These are phyloP conservation scores for Fusarium robinianum DNA, from an alignment of 2,329 filamentous ascomycete genomes.

Conservation along the genomic window DNA sequence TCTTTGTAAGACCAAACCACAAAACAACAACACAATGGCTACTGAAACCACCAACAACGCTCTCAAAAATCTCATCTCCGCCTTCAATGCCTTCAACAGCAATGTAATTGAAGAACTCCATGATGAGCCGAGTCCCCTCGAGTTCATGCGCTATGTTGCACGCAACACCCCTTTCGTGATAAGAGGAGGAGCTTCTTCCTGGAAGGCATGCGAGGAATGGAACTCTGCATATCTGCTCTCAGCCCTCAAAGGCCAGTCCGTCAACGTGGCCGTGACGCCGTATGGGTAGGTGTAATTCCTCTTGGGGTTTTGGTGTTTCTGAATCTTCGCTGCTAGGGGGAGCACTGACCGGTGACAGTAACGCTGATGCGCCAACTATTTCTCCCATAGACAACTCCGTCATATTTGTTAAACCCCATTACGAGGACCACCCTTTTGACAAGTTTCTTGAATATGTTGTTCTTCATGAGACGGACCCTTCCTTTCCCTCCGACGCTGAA, in stretches of 20 bases:
- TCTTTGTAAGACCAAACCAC: not conserved
- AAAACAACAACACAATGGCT: not conserved
- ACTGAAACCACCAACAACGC: slow-evolving; percentile 20
- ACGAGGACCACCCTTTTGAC: slow-evolving; percentile 65
- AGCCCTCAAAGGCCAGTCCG: slow-evolving; percentile 57
- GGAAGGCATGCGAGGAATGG: slow-evolving; percentile 69
- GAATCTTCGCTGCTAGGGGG: not conserved
- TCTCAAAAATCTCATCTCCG: slow-evolving; percentile 60
- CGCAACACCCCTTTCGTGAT: slow-evolving; percentile 77
- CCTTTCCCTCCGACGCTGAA: slow-evolving; percentile 45
- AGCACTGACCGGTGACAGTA: slow-evolving; percentile 34
- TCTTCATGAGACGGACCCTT: slow-evolving; percentile 54
- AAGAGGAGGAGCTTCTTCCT: slow-evolving; percentile 62
- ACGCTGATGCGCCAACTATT: slow-evolving; percentile 44
- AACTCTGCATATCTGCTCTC: slow-evolving; percentile 60
- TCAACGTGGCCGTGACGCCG: slow-evolving; percentile 81
- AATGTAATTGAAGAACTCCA: slow-evolving; percentile 62
- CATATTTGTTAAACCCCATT: slow-evolving; percentile 73
- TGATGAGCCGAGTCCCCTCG: slow-evolving; percentile 71
- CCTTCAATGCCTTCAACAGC: slow-evolving; percentile 75
- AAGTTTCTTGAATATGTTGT: slow-evolving; percentile 66
- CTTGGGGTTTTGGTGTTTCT: not conserved
- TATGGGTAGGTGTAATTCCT: slow-evolving; percentile 49
- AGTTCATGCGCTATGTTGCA: slow-evolving; percentile 79
- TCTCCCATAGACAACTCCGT: slow-evolving; percentile 33